Evolutionary conservation across 495 filamentous ascomycete genomes (phyloP).

Genomic region (Geoglossum glabrum): DNA sequence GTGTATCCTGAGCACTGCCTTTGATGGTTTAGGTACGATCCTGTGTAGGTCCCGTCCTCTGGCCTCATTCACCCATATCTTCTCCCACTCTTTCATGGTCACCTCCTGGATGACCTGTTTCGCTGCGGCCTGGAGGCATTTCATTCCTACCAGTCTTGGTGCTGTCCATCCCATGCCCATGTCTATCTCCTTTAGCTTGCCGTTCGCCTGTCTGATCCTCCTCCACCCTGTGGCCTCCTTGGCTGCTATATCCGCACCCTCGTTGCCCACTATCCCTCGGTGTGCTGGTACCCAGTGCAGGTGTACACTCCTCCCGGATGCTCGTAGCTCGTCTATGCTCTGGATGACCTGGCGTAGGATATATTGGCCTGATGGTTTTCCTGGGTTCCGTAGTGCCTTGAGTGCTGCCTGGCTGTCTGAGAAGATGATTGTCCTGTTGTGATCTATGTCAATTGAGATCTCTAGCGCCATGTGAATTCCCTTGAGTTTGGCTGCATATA

Average conservation of each 20-base stretch:
- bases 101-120: neutral
- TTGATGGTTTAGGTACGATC: neutral
- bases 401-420: neutral
- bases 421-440: neutral
- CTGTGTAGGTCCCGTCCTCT: neutral
- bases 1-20: neutral
- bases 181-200: neutral
- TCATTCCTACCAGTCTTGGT: neutral
- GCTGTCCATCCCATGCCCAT: neutral
- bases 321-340: neutral
- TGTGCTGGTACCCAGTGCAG: neutral
- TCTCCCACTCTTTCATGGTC: neutral
- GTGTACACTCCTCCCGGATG: neutral
- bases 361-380: neutral
- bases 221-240: neutral
- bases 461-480: neutral
- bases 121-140: neutral
- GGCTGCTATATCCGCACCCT: neutral
- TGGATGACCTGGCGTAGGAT: neutral
- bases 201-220: neutral
- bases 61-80: neutral
- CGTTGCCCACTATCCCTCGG: neutral
- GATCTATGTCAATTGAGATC: neutral
- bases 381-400: neutral
- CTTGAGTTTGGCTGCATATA: neutral